Evolutionary conservation across 768 basidiomycete species (phyloP).

Genomic region (Russula earlei): DNA sequence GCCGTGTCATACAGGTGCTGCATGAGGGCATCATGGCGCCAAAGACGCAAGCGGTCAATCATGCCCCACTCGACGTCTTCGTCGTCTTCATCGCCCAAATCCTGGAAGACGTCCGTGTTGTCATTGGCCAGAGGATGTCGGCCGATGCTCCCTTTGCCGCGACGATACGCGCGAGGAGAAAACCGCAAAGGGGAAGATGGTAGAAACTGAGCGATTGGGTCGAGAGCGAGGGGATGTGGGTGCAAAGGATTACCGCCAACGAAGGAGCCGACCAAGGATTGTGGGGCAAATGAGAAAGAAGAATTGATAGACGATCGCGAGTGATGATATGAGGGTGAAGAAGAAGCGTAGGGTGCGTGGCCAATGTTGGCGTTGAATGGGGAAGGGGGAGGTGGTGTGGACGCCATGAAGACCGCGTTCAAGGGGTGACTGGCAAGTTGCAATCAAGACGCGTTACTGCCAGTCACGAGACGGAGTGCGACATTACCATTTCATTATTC

Average conservation of each 20-base stretch:
- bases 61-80: conserved; percentile 69
- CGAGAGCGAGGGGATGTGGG: conserved; percentile 48
- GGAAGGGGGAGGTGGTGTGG: conserved; percentile 1
- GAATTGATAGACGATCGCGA: conserved; percentile 64
- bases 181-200: conserved; percentile 62
- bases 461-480: too few relatives aligned
- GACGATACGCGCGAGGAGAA: conserved; percentile 50
- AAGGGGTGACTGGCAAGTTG: too few relatives aligned
- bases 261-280: conserved; percentile 63
- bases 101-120: conserved; percentile 66
- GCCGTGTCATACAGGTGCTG: conserved; percentile 97
- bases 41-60: conserved; percentile 91
- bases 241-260: conserved; percentile 54
- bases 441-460: too few relatives aligned
- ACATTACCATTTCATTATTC: too few relatives aligned
- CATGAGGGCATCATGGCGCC: conserved; percentile 97
- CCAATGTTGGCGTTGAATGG: conserved; percentile 16
- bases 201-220: conserved; percentile 71
- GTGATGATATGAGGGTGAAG: conserved; percentile 35
- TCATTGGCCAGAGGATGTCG: conserved; percentile 73
- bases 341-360: conserved; percentile 21
- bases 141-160: conserved; percentile 38
- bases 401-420: too few relatives aligned
- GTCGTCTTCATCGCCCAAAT: conserved; percentile 48
- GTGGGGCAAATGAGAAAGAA: conserved; percentile 78